Percentiles rank a stretch among this genome's conserved stretches.
These are phyloP conservation scores for Schwanniomyces sp. DNA, from an alignment of 805 yeast species.

Conservation along the genomic window DNA sequence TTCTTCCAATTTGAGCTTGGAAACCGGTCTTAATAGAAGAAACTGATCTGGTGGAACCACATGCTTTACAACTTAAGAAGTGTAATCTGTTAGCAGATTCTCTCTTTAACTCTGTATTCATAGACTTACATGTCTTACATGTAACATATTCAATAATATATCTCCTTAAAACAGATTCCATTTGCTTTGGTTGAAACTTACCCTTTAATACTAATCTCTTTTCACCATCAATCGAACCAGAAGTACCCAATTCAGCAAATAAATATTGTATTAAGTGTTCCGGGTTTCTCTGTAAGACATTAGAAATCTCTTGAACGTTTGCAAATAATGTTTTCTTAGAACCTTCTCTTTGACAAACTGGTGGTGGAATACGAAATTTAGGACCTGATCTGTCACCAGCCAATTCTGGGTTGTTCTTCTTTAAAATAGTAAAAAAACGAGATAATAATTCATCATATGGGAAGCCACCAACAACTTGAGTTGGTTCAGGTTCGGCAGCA, in stretches of 20 bases:
- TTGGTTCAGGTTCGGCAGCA: constrained; percentile 27
- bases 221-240: constrained; percentile 98
- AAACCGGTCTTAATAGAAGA: constrained; percentile 98
- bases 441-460: constrained; percentile 76
- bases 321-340: constrained; percentile 94
- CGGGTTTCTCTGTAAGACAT: constrained; percentile 92
- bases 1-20: constrained; percentile 95
- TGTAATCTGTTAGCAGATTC: constrained; percentile 95
- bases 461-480: constrained; percentile 48
- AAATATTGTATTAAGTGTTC: constrained; percentile 95
- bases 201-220: constrained; percentile 97
- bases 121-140: constrained; percentile 97
- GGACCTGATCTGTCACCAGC: constrained; percentile 95
- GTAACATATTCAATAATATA: constrained; percentile 97
- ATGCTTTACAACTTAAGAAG: constrained; percentile 95
- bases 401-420: constrained; percentile 94
- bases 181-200: constrained; percentile 95
- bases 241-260: constrained; percentile 98
- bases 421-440: constrained; percentile 83
- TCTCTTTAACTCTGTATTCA: constrained; percentile 93
- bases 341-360: constrained; percentile 96
- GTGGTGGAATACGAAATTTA: constrained; percentile 96
- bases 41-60: constrained; percentile 97
- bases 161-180: constrained; percentile 94
- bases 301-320: constrained; percentile 91